A percentile compares a stretch with the other conserved stretches of the same genome.
Evolutionary conservation across 257 asterid species (phyloP).

Genomic region (Jacaranda copaia): DNA sequence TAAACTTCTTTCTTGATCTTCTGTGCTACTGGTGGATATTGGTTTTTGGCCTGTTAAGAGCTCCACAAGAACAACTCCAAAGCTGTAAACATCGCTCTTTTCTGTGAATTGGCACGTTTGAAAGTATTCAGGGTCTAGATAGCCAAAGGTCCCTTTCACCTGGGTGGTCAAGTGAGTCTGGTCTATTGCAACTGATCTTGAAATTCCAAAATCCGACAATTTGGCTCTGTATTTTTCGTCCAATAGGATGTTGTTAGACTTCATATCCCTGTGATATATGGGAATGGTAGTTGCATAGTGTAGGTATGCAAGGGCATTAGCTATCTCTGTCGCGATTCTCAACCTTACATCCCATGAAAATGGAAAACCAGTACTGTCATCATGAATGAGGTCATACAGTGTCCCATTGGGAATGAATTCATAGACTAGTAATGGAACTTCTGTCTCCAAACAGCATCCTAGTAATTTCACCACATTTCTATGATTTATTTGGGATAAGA

Average conservation of each 20-base stretch:
- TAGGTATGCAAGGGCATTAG: slow-evolving; percentile 46
- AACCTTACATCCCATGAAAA: slow-evolving; percentile 49
- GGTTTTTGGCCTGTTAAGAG: slow-evolving; percentile 47
- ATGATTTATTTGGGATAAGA: slow-evolving; percentile 46
- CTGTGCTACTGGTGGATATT: slow-evolving; percentile 16
- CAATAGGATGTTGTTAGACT: slow-evolving; percentile 47
- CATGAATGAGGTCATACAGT: slow-evolving; percentile 41
- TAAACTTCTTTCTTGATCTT: slow-evolving; percentile 44
- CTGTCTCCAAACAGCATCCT: slow-evolving; percentile 51
- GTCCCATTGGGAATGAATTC: slow-evolving; percentile 50
- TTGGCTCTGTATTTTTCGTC: slow-evolving; percentile 49
- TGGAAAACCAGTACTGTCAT: slow-evolving; percentile 14
- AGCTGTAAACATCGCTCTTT: slow-evolving; percentile 55
- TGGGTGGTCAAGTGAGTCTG: slow-evolving; percentile 48
- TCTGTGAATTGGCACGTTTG: slow-evolving; percentile 43
- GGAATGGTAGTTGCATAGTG: slow-evolving; percentile 46
- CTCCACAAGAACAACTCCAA: slow-evolving; percentile 49
- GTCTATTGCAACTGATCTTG: slow-evolving; percentile 36
- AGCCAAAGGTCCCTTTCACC: slow-evolving; percentile 51
- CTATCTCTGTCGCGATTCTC: slow-evolving; percentile 49
- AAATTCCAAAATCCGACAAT: slow-evolving; percentile 51
- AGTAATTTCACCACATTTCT: slow-evolving; percentile 43
- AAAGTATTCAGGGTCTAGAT: slow-evolving; percentile 50
- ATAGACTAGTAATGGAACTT: slow-evolving; percentile 44
- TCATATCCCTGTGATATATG: slow-evolving; percentile 50